Base-by-base conservation (phyloP, 2,329 filamentous ascomycete species). In the Colletotrichum eremochloae region DNA sequence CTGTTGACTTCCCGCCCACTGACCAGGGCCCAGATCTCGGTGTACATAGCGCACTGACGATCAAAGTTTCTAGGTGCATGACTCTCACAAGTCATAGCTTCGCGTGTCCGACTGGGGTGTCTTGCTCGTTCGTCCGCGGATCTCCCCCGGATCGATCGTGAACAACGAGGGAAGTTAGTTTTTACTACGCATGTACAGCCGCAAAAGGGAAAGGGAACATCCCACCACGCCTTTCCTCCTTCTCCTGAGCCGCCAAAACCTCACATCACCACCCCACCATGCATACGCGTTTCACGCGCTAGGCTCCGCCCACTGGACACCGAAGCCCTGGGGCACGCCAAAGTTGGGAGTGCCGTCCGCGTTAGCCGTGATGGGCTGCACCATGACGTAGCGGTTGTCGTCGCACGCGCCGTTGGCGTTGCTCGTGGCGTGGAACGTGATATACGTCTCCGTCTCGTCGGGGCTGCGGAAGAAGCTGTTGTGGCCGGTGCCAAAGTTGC, bases 381-480 rank as follows among this genome's bases (percentile, higher is more conserved):
- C 85, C 80, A 86, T 86, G 1, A 88, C 87, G 73, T 89, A 89
- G 50, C 88, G 78, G 5, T 82, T 86, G 1, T 85, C 82, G 70
- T 89, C 87, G 67, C 88, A 90, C 1, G 84, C 82, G 0, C 88
- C 88, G 0, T 78, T 79, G 14, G 81, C 79, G 70, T 83, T 86
- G 1, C 81, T 79, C 0, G 87, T 89, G 0, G 88, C 88, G 74
- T 90, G 87, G 77, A 87, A 90, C 0, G 87, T 84, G 63, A 87
- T 88, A 84, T 84, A 90, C 3, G 84, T 86, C 78, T 90, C 83
- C 0, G 79, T 84, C 3, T 83, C 86, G 72, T 90, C 87, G 0
- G 88, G 87, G 73, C 86, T 89, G 38, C 78, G 80, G 79, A 91
- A 90, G 82, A 90, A 90, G 3, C 86, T 87, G 75, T 89, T 89